Evolutionary conservation across 345 rosid species (phyloP), one percentile per base, ranked within the genome.

Genomic region (Gossypium mustelinum): DNA sequence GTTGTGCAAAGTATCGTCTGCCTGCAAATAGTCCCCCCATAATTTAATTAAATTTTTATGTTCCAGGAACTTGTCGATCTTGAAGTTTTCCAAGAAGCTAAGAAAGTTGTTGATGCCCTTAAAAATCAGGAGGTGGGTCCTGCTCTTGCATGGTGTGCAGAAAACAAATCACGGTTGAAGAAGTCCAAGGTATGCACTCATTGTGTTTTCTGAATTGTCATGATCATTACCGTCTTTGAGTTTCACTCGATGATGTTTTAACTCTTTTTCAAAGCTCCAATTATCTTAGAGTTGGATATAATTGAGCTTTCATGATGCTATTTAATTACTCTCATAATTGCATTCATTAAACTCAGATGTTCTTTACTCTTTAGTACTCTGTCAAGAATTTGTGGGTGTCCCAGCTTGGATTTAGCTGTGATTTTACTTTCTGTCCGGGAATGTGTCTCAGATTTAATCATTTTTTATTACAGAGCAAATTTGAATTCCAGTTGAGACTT

Each of bases 401-500:
- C 12, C 9, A 45, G 61, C 39, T 9, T 41, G n/a, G 7, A 9
- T 57, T 59, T 25, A 44, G 12, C 41, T 41, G 13, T 45, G 17
- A 41, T 56, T 41, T 41, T n/a, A 10, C 39, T 2, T 17, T 24
- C 7, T n/a, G 43, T 64, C 72, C 2, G 20, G 17, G 34, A 45
- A 11, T 68, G 47, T 22, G 56, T 68, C 43, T 48, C 20, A 68
- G 58, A 12, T 70, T 44, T 55, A 29, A 17, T 43, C 16, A 11
- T 63, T 20, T 17, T 70, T 75, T 11, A n/a, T 81, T 68, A 60
- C 87, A 95, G 99, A 95, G 99, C 86, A 89, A 86, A 74, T 88
- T 93, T 11, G 99, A 95, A 78, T 93, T 95, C 86, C 96, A 88
- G 82, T 81, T 95, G 85, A 91, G 98, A 84, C 91, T 91, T 82